Percentiles rank a stretch among this genome's conserved stretches.
phyloP scores from a whole-genome alignment of 2,329 filamentous ascomycete genomes.

The Trichoderma sp. region DNA sequence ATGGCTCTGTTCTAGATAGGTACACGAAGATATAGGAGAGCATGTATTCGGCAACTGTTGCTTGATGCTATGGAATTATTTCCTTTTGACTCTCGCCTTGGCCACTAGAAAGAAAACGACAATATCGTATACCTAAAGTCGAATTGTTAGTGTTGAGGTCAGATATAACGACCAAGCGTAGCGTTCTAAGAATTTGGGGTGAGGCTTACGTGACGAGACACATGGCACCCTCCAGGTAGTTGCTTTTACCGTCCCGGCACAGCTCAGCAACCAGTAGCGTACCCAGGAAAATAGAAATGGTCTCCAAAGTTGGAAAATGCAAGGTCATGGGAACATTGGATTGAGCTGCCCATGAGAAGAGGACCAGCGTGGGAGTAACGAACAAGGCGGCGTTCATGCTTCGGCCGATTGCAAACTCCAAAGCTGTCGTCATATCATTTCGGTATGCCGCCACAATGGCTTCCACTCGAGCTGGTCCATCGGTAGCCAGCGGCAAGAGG shows the following conservation, averaged over 20 bases:
- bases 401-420: constrained; percentile 21
- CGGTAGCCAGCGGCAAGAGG: constrained; percentile 6
- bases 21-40: neutral
- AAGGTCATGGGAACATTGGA: constrained; percentile 9
- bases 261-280: constrained; percentile 17
- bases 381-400: constrained; percentile 23
- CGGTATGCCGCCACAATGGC: constrained; percentile 18
- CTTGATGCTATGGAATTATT: too few relatives aligned
- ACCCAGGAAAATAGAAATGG: constrained; percentile 18
- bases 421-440: constrained; percentile 7
- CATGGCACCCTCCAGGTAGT: constrained; percentile 20
- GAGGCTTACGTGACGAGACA: constrained; percentile 18
- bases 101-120: constrained; percentile 17
- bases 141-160: too few relatives aligned
- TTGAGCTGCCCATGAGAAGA: constrained; percentile 20
- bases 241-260: constrained; percentile 23
- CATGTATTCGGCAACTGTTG: neutral
- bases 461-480: constrained; percentile 15
- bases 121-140: constrained; percentile 13
- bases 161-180: neutral
- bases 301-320: constrained; percentile 19
- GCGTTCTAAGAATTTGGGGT: neutral
- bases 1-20: neutral
- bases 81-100: accelerated
- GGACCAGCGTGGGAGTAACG: constrained; percentile 14